Evolutionary conservation across 1,284 basidiomycete species (phyloP), one percentile per base, ranked within the genome.

Genomic region (Cryptococcus sp.): DNA sequence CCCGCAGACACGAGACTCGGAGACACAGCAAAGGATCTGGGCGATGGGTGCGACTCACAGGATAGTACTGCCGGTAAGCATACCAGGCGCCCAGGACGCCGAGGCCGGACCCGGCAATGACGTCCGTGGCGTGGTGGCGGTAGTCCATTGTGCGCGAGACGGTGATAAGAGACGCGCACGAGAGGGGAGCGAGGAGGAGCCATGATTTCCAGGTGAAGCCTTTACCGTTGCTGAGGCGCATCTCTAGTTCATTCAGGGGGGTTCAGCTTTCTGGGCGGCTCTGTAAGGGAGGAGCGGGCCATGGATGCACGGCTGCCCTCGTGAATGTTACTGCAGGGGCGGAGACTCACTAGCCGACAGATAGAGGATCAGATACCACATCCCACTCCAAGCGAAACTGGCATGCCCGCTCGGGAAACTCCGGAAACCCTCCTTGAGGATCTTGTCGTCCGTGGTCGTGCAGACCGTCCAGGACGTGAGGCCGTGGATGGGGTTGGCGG

Each of bases 391-490:
- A 16, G 69, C 68, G 50, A 77, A 76, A 68, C 88, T 90, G 0
- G 90, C 85, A 78, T 98, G 96, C 1, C 95, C 95, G 42, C 87
- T 90, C 1, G 90, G 91, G 77, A 98, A 97, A 67, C 87, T 90
- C 61, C 90, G 82, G 80, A 92, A 98, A 0, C 95, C 94, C 70
- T 96, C 92, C 20, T 81, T 78, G 59, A 95, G 76, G 13, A 85
- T 81, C 15, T 46, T 40, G 28, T 59, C 50, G 64, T 90, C 80
- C 0, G 81, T 81, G 61, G 86, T 83, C 0, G 89, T 90, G 76
- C 96, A 98, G 44, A 92, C 85, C 0, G 81, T 80, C 65, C 83
- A 86, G 3, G 82, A 85, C 0, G 87, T 86, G 11, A 98, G 80
- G 0, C 88, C 87, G 63, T 85, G 91, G 1, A 79, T 65, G 0